A percentile compares a stretch with the other conserved stretches of the same genome.
Conservation (phyloP, 208 protist genomes). For the Acanthamoeba quina region DNA sequence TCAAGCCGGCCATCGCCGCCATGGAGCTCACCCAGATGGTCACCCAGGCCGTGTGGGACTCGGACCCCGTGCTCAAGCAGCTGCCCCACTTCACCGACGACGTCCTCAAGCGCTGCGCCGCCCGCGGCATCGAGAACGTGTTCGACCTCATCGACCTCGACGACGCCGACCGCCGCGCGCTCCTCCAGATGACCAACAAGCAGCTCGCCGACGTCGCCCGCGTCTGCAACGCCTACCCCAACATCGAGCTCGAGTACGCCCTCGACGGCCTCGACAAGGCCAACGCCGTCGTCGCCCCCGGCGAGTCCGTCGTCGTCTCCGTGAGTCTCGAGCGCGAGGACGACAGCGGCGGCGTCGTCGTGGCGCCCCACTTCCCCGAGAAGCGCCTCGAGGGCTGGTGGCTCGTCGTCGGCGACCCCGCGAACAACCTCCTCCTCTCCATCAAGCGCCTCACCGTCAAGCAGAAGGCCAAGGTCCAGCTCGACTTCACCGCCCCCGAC, state of each 20-base stretch:
- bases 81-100: constrained; percentile 57
- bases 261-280: constrained; percentile 42
- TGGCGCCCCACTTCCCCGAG: constrained; percentile 79
- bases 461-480: constrained; percentile 84
- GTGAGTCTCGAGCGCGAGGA: constrained; percentile 60
- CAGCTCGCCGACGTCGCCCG: constrained; percentile 85
- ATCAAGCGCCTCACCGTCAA: constrained; percentile 92
- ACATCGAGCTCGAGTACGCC: constrained; percentile 87
- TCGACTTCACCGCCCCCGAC: constrained; percentile 92
- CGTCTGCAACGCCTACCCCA: constrained; percentile 92
- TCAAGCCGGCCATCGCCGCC: constrained; percentile 91
- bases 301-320: constrained; percentile 32
- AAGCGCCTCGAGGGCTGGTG: constrained; percentile 94
- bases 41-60: constrained; percentile 93
- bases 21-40: constrained; percentile 97
- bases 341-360: constrained; percentile 63
- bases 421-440: constrained; percentile 85
- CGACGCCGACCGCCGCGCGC: neutral
- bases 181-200: neutral
- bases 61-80: constrained; percentile 19
- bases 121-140: constrained; percentile 37
- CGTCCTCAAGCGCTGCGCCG: neutral
- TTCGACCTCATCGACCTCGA: constrained; percentile 76
- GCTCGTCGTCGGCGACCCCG: constrained; percentile 92
- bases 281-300: constrained; percentile 6